Base-by-base conservation (phyloP, 2,329 filamentous ascomycete genomes). In the Cordyceps javanica region DNA sequence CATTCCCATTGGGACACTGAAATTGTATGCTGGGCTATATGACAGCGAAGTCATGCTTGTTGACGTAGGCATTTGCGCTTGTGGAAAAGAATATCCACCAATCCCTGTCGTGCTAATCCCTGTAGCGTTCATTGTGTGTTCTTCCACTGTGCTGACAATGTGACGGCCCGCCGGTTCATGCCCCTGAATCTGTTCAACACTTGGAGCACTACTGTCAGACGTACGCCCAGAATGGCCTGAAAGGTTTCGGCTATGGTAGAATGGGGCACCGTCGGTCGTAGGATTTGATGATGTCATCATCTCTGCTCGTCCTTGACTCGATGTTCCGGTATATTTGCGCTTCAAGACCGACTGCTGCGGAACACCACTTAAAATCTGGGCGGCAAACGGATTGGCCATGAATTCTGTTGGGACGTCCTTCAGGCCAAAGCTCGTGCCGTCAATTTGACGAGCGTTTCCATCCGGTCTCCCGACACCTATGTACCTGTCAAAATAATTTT, bases 401-500 rank as follows among this genome's bases (percentile, higher is more conserved):
- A 81, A 80, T 61, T 90, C 86, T 14, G 86, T 72, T 8, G 80
- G 71, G 1, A 88, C 80, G 64, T 93, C 89, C 1, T 82, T 74
- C 55, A 94, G 82, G 16, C 82, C 87, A 38, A 93, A 77, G 66
- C 91, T 89, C 1, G 88, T 85, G 2, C 88, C 83, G 64, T 94
- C 89, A 56, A 94, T 89, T 5, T 72, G 75, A 62, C 79, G 82
- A 0, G 79, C 76, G 58, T 84, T 79, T 1, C 85, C 87, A 0
- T 83, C 85, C 21, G 75, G 75, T 0, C 80, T 77, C 1, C 77
- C 76, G 45, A 85, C 77, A 59, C 80, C 82, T 0, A 75, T 72
- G 60, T 96, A 96, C 28, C 91, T 81, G 64, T 94, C 89, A 64
- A 94, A 92, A 70, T 95, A 95, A 67, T 94, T 89, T 62, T 94